Base-by-base conservation (phyloP, 257 asterid species). In the Haberlea rhodopensis region DNA sequence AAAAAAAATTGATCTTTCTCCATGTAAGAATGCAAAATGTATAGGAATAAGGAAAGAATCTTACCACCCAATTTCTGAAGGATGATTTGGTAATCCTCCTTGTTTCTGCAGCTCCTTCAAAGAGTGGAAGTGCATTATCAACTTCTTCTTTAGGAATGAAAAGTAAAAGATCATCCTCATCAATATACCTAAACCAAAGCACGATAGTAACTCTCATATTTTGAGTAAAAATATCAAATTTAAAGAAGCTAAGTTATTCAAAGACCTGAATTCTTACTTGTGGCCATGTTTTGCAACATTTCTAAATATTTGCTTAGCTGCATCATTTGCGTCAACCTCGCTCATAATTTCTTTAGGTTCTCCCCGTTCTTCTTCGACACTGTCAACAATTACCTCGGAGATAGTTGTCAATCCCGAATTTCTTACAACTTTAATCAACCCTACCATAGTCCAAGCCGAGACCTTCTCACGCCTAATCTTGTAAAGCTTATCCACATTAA, bases 381-480 rank as follows among this genome's bases (percentile, higher is more conserved):
- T 73, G 59, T 78, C 85, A 24, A 84, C 85, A 6, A 88, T 73
- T 18, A 75, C 80, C 48, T 81, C 86, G 2, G 90, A 71, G 21
- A 86, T 69, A 51, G 90, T 73, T 0, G 85, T 78, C 68, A 79
- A 40, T 20, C 81, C 87, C 6, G 95, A 81, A 58, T 69, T 73
- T 62, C 84, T 79, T 10, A 89, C 73, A 40, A 82, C 85, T 16
- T 75, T 73, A 43, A 89, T 74, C 77, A 89, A 37, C 49, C 96
- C 90, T 60, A 83, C 83, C 87, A 89, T 84, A 1, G 96, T 82
- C 90, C 90, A 89, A 19, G 90, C 82, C 8, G 96, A 89, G 13
- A 89, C 71, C 65, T 84, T 86, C 65, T 83, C 96, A 32, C 83
- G 73, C 60, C 60, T 86, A 26, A 86, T 73, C 66, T 82, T 84